phyloP scores from a whole-genome alignment of 139 green algal species.

The Chlamydomonas sp. region DNA sequence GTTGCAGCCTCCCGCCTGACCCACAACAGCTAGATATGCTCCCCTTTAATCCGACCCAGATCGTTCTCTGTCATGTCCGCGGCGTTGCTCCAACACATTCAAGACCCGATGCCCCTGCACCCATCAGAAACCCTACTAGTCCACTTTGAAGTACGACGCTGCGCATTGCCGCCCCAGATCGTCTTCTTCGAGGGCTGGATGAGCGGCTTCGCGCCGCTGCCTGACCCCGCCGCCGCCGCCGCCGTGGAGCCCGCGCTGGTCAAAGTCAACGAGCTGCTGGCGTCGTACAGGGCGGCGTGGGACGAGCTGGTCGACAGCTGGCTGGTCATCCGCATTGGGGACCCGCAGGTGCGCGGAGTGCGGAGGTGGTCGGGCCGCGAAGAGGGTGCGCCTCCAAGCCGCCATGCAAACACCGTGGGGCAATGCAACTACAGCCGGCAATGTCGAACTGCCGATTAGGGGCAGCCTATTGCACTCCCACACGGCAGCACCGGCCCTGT shows the following conservation, averaged over 20 bases:
- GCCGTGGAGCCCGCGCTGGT: conserved; percentile 70
- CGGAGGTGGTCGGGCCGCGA: neutral
- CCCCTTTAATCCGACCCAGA: too few relatives aligned
- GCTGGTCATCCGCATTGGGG: conserved; percentile 91
- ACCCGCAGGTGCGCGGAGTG: conserved; percentile 63
- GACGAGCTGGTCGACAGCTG: conserved; percentile 90
- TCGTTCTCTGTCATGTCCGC: too few relatives aligned
- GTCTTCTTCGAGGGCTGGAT: conserved; percentile 99
- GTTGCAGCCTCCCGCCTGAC: too few relatives aligned
- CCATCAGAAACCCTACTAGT: neutral
- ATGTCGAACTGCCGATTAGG: too few relatives aligned
- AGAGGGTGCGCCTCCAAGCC: neutral
- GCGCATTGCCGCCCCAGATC: conserved; percentile 71
- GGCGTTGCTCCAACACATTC: neutral
- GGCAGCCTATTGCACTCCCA: neutral
- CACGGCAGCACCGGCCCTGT: too few relatives aligned
- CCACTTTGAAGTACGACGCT: neutral
- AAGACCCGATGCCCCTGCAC: neutral
- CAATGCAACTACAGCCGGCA: neutral
- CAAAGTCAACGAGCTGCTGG: conserved; percentile 78
- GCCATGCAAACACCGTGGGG: too few relatives aligned
- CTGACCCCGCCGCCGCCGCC: conserved; percentile 38
- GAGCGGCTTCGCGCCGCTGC: conserved; percentile 83
- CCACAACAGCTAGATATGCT: too few relatives aligned
- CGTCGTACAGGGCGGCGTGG: conserved; percentile 80